phyloP scores from a whole-genome alignment of 2,329 filamentous ascomycete genomes.

The Neofusicoccum kwambonambiense region DNA sequence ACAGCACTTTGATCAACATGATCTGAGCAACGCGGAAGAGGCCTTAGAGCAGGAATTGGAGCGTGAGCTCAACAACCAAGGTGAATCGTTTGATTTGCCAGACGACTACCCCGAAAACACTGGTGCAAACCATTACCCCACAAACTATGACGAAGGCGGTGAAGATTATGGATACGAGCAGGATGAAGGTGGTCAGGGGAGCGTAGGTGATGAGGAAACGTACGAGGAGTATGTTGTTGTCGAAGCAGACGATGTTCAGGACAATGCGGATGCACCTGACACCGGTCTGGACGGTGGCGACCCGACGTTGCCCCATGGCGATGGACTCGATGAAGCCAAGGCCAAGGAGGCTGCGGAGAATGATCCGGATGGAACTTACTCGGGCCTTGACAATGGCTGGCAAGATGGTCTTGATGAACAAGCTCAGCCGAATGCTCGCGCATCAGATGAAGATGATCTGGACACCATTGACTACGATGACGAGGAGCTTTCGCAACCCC shows the following conservation, averaged over 20 bases:
- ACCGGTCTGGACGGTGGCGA: background rate
- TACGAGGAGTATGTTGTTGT: conserved; percentile 12
- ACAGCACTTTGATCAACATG: background rate
- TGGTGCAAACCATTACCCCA: background rate
- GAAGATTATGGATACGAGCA: conserved; percentile 2
- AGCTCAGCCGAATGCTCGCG: background rate
- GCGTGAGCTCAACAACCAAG: conserved; percentile 1
- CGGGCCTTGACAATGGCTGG: conserved; percentile 8
- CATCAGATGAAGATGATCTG: conserved; percentile 16
- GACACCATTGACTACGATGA: conserved; percentile 20
- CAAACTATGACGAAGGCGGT: background rate
- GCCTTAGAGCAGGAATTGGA: background rate
- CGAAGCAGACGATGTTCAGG: conserved; percentile 1
- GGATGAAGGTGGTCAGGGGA: conserved; percentile 1
- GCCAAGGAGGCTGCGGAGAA: conserved; percentile 15
- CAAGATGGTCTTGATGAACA: conserved; percentile 14
- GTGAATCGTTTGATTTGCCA: background rate
- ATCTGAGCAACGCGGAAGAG: background rate
- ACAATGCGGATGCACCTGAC: background rate
- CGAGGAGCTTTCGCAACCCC: conserved; percentile 15
- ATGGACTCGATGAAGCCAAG: conserved; percentile 12
- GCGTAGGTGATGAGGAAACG: background rate
- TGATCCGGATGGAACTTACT: conserved; percentile 15
- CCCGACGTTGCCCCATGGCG: background rate
- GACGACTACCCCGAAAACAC: background rate